Conservation (phyloP, 1,139 yeast genomes). For the Yamadazyma membranifaciens region DNA sequence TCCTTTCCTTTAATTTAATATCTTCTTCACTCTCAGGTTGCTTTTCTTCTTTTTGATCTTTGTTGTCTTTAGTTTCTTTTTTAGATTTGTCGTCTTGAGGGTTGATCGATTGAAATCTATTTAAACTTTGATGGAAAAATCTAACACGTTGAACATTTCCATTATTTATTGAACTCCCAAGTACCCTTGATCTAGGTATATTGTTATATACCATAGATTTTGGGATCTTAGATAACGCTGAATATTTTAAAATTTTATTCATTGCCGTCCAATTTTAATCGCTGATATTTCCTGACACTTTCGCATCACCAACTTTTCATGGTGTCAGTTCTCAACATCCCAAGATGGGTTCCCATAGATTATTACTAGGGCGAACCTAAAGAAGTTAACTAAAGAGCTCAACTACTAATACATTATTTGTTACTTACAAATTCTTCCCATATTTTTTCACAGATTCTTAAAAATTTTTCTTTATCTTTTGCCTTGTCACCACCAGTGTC, state of each 20-base stretch:
- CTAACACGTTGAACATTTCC: not conserved
- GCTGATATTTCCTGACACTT: not conserved
- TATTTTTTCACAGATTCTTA: conserved; percentile 52
- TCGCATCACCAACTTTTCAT: conserved; percentile 1
- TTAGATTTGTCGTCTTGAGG: conserved; percentile 1
- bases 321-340: not conserved
- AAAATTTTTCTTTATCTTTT: conserved; percentile 44
- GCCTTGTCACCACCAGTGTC: conserved; percentile 5
- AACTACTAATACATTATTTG: conserved; percentile 5
- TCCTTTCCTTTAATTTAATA: conserved; percentile 18
- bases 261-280: conserved; percentile 5
- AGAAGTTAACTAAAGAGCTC: not conserved
- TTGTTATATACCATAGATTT: not conserved
- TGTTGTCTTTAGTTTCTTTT: not conserved
- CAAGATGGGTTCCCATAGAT: too few species aligned
- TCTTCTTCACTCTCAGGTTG: conserved; percentile 10
- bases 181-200: not conserved
- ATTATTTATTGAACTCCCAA: not conserved
- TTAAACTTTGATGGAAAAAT: not conserved
- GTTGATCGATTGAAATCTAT: not conserved
- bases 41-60: conserved; percentile 3
- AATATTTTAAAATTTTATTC: conserved; percentile 1
- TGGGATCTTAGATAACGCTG: not conserved
- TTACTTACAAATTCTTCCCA: conserved; percentile 47
- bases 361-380: too few species aligned